Evolutionary conservation across 2,329 filamentous ascomycete genomes (phyloP).

Genomic region (Fonsecaea pedrosoi): DNA sequence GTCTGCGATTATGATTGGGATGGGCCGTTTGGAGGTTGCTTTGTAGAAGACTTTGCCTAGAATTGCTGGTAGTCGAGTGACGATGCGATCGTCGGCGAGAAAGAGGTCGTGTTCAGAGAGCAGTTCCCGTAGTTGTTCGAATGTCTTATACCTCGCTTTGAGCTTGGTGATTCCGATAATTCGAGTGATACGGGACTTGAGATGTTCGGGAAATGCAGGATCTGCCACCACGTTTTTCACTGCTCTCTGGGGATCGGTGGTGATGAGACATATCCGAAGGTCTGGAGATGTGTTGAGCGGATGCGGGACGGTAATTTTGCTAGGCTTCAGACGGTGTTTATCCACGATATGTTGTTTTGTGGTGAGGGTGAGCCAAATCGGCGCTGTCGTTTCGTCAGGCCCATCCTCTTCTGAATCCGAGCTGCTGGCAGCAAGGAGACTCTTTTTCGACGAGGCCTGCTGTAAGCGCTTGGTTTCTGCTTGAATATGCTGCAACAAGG

Average conservation of each 20-base stretch:
- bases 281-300: slow-evolving; percentile 71
- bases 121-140: slow-evolving; percentile 84
- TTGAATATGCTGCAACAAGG: slow-evolving; percentile 65
- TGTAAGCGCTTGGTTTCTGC: slow-evolving; percentile 57
- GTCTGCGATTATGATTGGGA: slow-evolving; percentile 77
- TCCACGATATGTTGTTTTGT: slow-evolving; percentile 74
- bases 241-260: slow-evolving; percentile 78
- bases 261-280: slow-evolving; percentile 82
- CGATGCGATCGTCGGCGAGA: slow-evolving; percentile 86
- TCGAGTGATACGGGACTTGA: slow-evolving; percentile 72
- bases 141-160: slow-evolving; percentile 86
- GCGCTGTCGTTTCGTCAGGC: slow-evolving; percentile 57
- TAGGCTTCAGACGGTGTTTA: slow-evolving; percentile 79
- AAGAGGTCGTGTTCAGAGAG: slow-evolving; percentile 89
- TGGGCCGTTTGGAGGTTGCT: slow-evolving; percentile 78
- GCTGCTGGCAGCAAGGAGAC: slow-evolving; percentile 58
- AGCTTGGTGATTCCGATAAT: slow-evolving; percentile 85
- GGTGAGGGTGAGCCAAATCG: slow-evolving; percentile 67
- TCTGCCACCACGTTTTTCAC: slow-evolving; percentile 89
- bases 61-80: slow-evolving; percentile 72
- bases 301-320: slow-evolving; percentile 80
- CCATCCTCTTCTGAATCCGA: slow-evolving; percentile 56
- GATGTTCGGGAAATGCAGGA: slow-evolving; percentile 70
- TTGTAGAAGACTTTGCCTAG: slow-evolving; percentile 96
- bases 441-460: slow-evolving; percentile 58